Conservation (phyloP, 208 protist species). For the Leishmania gerbilli region DNA sequence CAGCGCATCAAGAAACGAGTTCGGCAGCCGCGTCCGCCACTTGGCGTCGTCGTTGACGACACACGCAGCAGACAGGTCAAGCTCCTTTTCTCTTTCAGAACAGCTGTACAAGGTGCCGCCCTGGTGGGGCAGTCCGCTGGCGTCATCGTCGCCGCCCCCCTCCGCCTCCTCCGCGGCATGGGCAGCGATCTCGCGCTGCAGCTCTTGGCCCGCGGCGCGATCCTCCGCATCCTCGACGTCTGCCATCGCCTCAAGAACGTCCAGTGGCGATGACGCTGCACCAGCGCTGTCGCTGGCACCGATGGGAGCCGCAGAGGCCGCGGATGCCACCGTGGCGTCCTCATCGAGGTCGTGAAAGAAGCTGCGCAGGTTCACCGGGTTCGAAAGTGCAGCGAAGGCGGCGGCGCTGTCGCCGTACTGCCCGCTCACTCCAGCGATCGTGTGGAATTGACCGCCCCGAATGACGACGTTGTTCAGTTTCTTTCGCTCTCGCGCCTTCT, state of each 20-base stretch:
- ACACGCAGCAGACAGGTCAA: not conserved
- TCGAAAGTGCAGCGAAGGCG: conserved; percentile 68
- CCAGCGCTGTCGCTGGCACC: not conserved
- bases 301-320: not conserved
- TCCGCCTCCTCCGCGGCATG: conserved; percentile 55
- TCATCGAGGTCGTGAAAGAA: conserved; percentile 91
- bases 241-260: conserved; percentile 66
- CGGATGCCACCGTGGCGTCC: conserved; percentile 56
- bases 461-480: conserved; percentile 95
- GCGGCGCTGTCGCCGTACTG: conserved; percentile 65
- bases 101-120: not conserved
- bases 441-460: conserved; percentile 92
- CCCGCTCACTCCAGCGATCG: conserved; percentile 64
- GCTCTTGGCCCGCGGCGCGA: conserved; percentile 49
- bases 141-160: conserved; percentile 38
- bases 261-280: conserved; percentile 2
- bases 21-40: not conserved
- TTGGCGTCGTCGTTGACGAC: not conserved
- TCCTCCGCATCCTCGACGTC: conserved; percentile 85
- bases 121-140: not conserved
- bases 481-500: conserved; percentile 95
- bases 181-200: conserved; percentile 63
- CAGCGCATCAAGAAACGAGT: conserved; percentile 12
- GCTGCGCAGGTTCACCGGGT: conserved; percentile 74
- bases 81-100: not conserved